These are phyloP conservation scores for Parasarocladium wereldwijsianum DNA, from an alignment of 2,329 filamentous ascomycete genomes.

Conservation along the genomic window DNA sequence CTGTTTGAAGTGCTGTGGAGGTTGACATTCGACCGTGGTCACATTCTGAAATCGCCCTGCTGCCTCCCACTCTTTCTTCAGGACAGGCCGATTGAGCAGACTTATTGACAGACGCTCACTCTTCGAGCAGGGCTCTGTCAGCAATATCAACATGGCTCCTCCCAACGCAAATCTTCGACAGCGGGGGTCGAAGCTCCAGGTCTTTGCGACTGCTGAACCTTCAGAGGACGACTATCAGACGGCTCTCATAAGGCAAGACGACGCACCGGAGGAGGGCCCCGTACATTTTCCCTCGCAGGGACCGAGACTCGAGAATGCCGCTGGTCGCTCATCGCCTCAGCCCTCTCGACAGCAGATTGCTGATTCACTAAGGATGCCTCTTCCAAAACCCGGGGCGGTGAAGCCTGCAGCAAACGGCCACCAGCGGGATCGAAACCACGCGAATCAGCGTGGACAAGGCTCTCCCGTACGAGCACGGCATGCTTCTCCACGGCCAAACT, in stretches of 20 bases:
- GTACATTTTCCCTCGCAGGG: too few relatives aligned
- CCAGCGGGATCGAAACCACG: slow-evolving; percentile 1
- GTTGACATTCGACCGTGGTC: too few relatives aligned
- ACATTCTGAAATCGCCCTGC: too few relatives aligned
- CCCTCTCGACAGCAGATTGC: slow-evolving; percentile 3
- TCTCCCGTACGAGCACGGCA: slow-evolving; percentile 1
- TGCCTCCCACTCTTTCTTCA: too few relatives aligned
- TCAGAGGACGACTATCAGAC: slow-evolving; percentile 4
- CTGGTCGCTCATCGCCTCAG: background rate
- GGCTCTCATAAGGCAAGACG: slow-evolving; percentile 1
- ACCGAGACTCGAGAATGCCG: background rate
- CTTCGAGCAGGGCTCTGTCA: too few relatives aligned
- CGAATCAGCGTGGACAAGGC: background rate
- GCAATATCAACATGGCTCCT: too few relatives aligned
- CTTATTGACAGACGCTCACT: too few relatives aligned
- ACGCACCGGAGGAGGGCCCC: background rate
- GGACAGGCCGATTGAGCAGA: too few relatives aligned
- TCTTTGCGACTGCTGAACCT: background rate
- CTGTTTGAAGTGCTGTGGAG: too few relatives aligned
- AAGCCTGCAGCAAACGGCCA: background rate
- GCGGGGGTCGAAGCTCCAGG: slow-evolving; percentile 1
- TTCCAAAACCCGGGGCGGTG: slow-evolving; percentile 1
- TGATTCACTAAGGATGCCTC: slow-evolving; percentile 1
- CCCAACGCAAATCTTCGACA: background rate
- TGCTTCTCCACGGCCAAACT: slow-evolving; percentile 1